These are phyloP conservation scores for Quercus parvula DNA, from an alignment of 306 rosid species.

Conservation along the genomic window DNA sequence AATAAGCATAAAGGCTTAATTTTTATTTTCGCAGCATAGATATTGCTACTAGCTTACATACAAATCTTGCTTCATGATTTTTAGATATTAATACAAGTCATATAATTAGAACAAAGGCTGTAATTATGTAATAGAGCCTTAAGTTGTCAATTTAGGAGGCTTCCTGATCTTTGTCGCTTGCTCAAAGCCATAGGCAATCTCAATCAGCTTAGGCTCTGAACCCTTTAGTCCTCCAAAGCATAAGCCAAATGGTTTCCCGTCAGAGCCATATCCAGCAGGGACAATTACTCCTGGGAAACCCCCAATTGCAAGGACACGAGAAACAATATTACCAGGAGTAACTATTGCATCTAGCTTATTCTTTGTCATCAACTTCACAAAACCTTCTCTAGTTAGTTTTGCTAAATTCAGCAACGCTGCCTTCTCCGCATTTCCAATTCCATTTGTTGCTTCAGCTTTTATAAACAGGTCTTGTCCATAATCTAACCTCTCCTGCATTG, in stretches of 20 bases:
- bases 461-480: conserved; percentile 34
- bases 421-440: conserved; percentile 13
- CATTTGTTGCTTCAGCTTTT: conserved; percentile 28
- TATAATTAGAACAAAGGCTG: too few relatives aligned
- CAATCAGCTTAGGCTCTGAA: conserved; percentile 57
- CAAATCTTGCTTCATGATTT: too few relatives aligned
- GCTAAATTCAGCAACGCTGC: conserved; percentile 25
- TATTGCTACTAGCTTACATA: too few relatives aligned
- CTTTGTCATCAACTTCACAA: conserved; percentile 30
- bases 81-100: too few relatives aligned
- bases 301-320: conserved; percentile 52
- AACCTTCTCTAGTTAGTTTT: conserved; percentile 23
- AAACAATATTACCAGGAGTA: conserved; percentile 12
- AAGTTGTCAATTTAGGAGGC: conserved; percentile 50
- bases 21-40: too few relatives aligned
- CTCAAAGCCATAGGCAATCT: conserved; percentile 66
- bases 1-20: too few relatives aligned
- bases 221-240: conserved; percentile 69
- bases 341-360: conserved; percentile 53
- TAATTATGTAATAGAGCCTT: not conserved
- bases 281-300: conserved; percentile 66
- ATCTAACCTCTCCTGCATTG: conserved; percentile 39
- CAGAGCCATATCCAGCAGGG: conserved; percentile 60
- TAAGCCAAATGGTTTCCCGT: conserved; percentile 50
- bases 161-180: conserved; percentile 61